Percentiles rank a stretch among this genome's conserved stretches.
phyloP scores from a whole-genome alignment of 1,284 basidiomycete genomes.

The Irpex rosettiformis region DNA sequence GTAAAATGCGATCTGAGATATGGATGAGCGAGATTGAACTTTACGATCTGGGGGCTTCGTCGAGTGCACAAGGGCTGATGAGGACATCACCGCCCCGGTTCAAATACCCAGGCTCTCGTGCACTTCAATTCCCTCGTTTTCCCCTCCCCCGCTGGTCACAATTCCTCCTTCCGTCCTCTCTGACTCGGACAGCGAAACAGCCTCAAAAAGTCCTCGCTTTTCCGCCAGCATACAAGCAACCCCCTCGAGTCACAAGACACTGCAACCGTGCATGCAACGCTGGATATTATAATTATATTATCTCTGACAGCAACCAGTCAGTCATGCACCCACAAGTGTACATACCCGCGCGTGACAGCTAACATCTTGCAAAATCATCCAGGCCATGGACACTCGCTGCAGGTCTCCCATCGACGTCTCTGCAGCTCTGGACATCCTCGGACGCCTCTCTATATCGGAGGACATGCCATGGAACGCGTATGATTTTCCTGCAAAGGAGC shows the following conservation, averaged over 20 bases:
- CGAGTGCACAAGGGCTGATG: constrained; percentile 6
- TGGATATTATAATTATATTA: no score
- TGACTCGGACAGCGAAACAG: constrained; percentile 1
- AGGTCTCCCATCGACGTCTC: neutral
- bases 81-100: constrained; percentile 9
- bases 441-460: constrained; percentile 21
- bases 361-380: neutral
- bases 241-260: neutral
- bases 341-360: neutral
- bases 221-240: neutral
- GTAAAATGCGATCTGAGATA: constrained; percentile 5
- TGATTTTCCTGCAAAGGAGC: constrained; percentile 4
- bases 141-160: constrained; percentile 5
- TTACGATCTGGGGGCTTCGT: constrained; percentile 12
- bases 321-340: neutral
- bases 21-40: constrained; percentile 8
- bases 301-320: neutral
- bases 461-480: constrained; percentile 12
- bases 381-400: constrained; percentile 1
- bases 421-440: constrained; percentile 23
- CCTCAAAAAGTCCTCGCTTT: neutral
- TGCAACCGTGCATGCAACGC: neutral
- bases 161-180: constrained; percentile 5
- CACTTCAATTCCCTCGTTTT: neutral
- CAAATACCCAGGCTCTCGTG: constrained; percentile 10